phyloP scores from a whole-genome alignment of 768 basidiomycete species.

The Fomitopsis serialis region DNA sequence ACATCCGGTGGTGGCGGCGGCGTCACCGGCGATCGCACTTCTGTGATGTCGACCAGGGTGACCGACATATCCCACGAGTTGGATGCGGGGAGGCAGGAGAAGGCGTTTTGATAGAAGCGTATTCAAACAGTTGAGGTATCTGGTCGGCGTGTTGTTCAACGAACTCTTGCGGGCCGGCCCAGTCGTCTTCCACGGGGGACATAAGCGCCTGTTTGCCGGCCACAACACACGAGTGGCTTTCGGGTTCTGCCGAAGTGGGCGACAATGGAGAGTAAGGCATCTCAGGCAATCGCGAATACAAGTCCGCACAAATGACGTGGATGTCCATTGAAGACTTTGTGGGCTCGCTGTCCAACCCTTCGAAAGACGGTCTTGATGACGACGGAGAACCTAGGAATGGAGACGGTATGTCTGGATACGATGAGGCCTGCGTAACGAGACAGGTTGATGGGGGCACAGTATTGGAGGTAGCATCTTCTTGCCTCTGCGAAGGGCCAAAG shows the following conservation, averaged over 20 bases:
- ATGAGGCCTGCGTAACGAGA: slow-evolving; percentile 14
- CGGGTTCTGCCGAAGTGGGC: slow-evolving; percentile 8
- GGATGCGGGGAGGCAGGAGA: background rate
- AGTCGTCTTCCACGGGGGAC: slow-evolving; percentile 18
- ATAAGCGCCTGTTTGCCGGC: slow-evolving; percentile 3
- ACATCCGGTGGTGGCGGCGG: background rate
- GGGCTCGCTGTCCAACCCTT: slow-evolving; percentile 4
- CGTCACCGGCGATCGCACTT: background rate
- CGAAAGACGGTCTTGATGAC: slow-evolving; percentile 26
- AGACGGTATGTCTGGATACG: slow-evolving; percentile 38
- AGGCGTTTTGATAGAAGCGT: background rate
- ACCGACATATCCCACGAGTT: slow-evolving; percentile 10
- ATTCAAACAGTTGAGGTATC: background rate
- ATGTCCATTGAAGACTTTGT: slow-evolving; percentile 24
- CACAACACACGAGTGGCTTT: background rate
- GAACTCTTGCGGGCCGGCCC: slow-evolving; percentile 31
- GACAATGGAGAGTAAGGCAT: slow-evolving; percentile 16
- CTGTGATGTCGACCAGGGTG: slow-evolving; percentile 9
- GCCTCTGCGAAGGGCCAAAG: slow-evolving; percentile 37
- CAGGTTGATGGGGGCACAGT: slow-evolving; percentile 13
- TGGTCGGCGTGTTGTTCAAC: slow-evolving; percentile 14
- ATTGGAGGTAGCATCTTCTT: slow-evolving; percentile 27
- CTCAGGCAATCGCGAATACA: slow-evolving; percentile 28
- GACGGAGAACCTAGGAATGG: slow-evolving; percentile 36
- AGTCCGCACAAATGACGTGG: slow-evolving; percentile 30